Evolutionary conservation across 345 rosid genomes (phyloP), one percentile per base, ranked within the genome.

Genomic region (Abelmoschus esculentus): DNA sequence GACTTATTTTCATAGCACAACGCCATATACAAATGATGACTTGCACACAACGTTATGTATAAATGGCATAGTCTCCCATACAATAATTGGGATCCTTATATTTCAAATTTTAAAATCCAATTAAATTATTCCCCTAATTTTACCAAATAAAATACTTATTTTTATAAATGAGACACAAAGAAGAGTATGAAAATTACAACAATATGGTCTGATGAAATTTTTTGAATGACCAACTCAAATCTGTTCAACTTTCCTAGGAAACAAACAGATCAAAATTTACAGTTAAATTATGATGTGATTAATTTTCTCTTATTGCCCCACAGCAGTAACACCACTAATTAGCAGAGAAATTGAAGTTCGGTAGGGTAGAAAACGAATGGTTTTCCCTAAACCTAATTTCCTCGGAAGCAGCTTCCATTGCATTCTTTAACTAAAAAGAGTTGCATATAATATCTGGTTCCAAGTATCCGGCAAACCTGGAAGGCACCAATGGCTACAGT

Each of bases 401-500:
- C 54, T 50, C 19, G 1, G 3, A 14, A 50, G 19, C n/a, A 15
- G 13, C 34, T 14, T 26, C 58, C 9, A 28, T 28, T 47, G 31
- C 11, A 3, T 28, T 73, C 75, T 73, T 77, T 22, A 83, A 75
- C 81, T 70, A 49, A 87, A 81, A 54, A 80, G 80, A 68, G 85
- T 64, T 14, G 86, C 83, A 75, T 85, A 95, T 8, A 95, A 71
- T 67, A 91, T 89, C 63, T 75, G 75, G 76, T 89, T 95, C 99
- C 97, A 95, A 42, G 93, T 82, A 71, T 91, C 99, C 2, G 99
- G 99, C 80, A 95, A 75, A 6, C 99, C 99, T 44, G 97, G 97
- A 49, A 95, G 82, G 75, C 99, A 95, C 99, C 97, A 90, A 72
- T 93, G 98, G 89, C 89, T 85, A 56, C 98, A 93, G 19, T 93